Evolutionary conservation across 2,329 filamentous ascomycete species (phyloP), one percentile per base, ranked within the genome.

Genomic region (Chrysoporthe cubensis): DNA sequence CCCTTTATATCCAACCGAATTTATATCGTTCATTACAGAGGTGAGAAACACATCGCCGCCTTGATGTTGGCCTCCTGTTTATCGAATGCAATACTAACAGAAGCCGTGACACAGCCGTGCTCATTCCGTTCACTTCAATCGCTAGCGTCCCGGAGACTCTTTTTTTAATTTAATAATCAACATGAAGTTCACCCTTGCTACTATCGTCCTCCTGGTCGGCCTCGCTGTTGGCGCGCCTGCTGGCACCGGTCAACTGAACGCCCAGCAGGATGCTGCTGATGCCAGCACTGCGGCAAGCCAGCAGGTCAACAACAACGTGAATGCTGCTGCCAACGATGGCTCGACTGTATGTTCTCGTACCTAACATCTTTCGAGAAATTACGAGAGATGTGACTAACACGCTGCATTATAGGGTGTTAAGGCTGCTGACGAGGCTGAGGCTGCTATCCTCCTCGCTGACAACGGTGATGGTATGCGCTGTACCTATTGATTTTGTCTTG

Each of bases 181-280:
- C 50, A 68, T 68, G 66, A 68, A 65, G 62, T 50, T 65, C 62
- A 62, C 62, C 32, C 48, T 68, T 42, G 34, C 66, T n/a, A 16
- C 64, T 18, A 21, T 68, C 37, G 40, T 54, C 42, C 66, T 68
- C n/a, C 54, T 68, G 48, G 66, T 63, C 37, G 66, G 66, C 57
- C 48, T 68, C 34, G 66, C 66, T 43, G 50, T 62, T 46, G 66
- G 56, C 48, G 46, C 65, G 42, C 66, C 66, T 13, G 62, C 64
- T 26, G 60, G 60, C 60, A 62, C 1, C 32, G 54, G 54, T 32
- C 54, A 63, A n/a, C 61, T 42, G 57, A 65, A 61, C 26, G 26
- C 37, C 2, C n/a, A 57, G 2, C 59, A 65, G 48, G 64, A 67
- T 42, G 48, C 61, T 40, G 21, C 34, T 21, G 46, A 54, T n/a